Percentiles rank a stretch among this genome's conserved stretches.
These are phyloP conservation scores for Daedalea quercina DNA, from an alignment of 768 basidiomycete genomes.

Conservation along the genomic window DNA sequence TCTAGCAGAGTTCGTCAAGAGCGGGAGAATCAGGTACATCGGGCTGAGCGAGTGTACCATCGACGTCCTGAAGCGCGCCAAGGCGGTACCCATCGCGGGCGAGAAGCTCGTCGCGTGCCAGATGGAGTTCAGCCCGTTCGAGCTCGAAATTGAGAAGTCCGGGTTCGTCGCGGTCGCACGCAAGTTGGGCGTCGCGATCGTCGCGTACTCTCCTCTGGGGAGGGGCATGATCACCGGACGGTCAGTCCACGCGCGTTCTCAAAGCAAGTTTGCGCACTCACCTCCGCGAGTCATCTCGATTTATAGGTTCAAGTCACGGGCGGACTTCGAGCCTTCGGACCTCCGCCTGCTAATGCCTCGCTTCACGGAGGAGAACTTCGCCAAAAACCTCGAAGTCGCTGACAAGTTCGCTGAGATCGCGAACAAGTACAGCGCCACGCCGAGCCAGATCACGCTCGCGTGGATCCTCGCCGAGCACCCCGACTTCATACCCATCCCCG, in stretches of 20 bases:
- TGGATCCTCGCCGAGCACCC: constrained; percentile 29
- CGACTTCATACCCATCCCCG: constrained; percentile 11
- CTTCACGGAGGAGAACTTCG: constrained; percentile 35
- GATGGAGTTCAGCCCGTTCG: constrained; percentile 38
- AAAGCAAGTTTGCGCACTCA: too few relatives aligned
- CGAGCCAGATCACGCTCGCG: constrained; percentile 28
- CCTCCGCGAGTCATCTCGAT: too few relatives aligned
- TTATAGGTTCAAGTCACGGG: neutral
- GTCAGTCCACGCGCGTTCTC: too few relatives aligned
- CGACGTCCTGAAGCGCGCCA: constrained; percentile 11
- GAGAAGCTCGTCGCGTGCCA: constrained; percentile 36
- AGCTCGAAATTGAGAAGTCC: constrained; percentile 35
- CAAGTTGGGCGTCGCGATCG: constrained; percentile 37
- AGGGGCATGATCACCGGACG: constrained; percentile 13
- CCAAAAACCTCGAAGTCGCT: constrained; percentile 31
- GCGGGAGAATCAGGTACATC: constrained; percentile 21
- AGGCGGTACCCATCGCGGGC: constrained; percentile 29
- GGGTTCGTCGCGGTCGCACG: constrained; percentile 32
- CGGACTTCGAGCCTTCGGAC: constrained; percentile 22
- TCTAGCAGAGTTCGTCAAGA: constrained; percentile 8
- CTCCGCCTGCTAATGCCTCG: constrained; percentile 20
- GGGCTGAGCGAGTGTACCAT: constrained; percentile 16
- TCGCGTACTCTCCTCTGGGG: constrained; percentile 37
- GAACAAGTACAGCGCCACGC: constrained; percentile 23
- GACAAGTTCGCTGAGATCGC: constrained; percentile 30